Base-by-base conservation (phyloP, 208 protist species). In the Acanthamoeba culbertsoni region DNA sequence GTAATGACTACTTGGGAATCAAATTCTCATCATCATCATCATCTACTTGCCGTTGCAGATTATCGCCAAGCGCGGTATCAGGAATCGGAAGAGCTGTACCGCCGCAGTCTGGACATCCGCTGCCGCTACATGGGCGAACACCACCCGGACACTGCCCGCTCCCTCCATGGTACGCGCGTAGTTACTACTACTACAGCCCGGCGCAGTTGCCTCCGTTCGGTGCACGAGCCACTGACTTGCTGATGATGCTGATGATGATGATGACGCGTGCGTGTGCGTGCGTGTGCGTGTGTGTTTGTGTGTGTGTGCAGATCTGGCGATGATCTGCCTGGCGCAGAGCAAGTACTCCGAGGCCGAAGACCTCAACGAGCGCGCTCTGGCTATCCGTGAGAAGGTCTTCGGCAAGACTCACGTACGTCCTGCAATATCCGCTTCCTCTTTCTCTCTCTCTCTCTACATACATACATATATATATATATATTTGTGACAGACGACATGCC, bases 331-430 rank as follows among this genome's bases (percentile, higher is more conserved):
- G 53, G 84, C 84, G n/a, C 65, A 93, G 40, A 62, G 88, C 68
- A 93, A 93, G 46, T 93, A 65, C n/a, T 35, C 42, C 43, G 65
- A 93, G 23, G 68, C 63, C 31, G 88, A 93, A 40, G 45, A 51
- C 18, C 63, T 93, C 6, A 93, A 93, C 63, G 53, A 93, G 26
- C 59, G 68, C 20, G 88, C 88, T 20, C 63, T 93, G n/a, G 57
- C 88, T 43, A 79, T 93, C 23, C 88, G 88, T 16, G 88, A 93
- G 63, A 93, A 93, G 46, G 88, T 93, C 46, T 93, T 93, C 57
- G 88, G 88, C 88, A 93, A 93, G 63, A 82, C 65, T 26, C 88
- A 93, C n/a, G 88, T 93, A 91, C 40, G n/a, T 55, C 18, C 59
- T 33, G 12, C 68, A 6, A 48, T 48, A 18, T 79, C 68, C 10